Conservation (phyloP, 2,329 filamentous ascomycete genomes). For the Colletotrichum sublineola region DNA sequence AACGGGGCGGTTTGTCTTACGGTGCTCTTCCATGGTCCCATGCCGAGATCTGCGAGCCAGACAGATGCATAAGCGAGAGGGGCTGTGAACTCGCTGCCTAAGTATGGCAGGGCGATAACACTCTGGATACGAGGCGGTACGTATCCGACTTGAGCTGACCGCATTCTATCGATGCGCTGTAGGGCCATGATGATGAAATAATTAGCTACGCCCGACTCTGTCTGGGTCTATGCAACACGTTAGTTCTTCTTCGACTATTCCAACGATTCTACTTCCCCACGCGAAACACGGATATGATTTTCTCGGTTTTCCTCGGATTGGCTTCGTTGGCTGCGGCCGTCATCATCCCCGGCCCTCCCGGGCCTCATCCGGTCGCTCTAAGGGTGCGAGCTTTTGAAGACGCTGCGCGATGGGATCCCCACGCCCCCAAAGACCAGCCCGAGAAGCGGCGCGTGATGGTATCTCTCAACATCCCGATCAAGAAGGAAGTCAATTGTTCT, state of each 20-base stretch:
- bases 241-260: background rate
- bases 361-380: background rate
- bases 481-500: background rate
- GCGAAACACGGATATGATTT: background rate
- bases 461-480: background rate
- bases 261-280: background rate
- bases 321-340: background rate
- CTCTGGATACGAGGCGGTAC: background rate
- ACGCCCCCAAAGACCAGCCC: constrained; percentile 10
- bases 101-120: background rate
- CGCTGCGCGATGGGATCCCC: constrained; percentile 7
- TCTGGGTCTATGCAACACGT: background rate
- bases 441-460: background rate
- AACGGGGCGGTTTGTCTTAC: background rate
- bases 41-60: background rate
- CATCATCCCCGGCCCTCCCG: constrained; percentile 11
- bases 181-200: background rate
- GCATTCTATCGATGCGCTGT: background rate
- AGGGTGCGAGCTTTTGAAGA: constrained; percentile 10
- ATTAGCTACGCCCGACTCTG: background rate
- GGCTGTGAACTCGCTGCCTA: background rate
- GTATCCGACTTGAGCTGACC: background rate
- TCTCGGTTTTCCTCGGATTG: background rate
- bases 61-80: background rate
- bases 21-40: background rate